A percentile compares a stretch with the other conserved stretches of the same genome.
Conservation (phyloP, 176 grass and related monocot genomes). For the Oryza rufipogon region DNA sequence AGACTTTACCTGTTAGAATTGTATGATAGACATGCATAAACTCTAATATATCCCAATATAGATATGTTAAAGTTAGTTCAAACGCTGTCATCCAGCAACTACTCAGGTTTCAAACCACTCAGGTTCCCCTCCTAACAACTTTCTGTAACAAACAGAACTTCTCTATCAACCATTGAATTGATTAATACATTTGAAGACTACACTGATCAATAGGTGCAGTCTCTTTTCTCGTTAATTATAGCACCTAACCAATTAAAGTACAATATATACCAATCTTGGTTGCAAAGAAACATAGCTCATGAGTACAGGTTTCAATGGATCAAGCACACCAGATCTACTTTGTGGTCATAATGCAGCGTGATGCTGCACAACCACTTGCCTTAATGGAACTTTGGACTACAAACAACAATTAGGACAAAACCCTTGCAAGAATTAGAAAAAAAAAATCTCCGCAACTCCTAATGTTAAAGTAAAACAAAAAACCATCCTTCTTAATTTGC, state of each 20-base stretch:
- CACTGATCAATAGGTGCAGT: slow-evolving; percentile 25
- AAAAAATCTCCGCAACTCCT: not conserved
- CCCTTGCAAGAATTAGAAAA: slow-evolving; percentile 11
- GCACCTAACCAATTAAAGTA: slow-evolving; percentile 50
- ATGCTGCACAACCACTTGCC: slow-evolving; percentile 28
- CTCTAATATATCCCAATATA: slow-evolving; percentile 7
- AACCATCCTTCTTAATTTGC: not conserved
- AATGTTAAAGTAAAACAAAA: slow-evolving; percentile 5
- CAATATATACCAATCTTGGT: slow-evolving; percentile 45
- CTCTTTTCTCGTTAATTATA: slow-evolving; percentile 32
- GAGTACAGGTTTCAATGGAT: slow-evolving; percentile 37
- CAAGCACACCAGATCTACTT: slow-evolving; percentile 43
- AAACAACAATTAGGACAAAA: slow-evolving; percentile 13
- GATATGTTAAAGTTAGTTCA: not conserved
- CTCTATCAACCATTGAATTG: slow-evolving; percentile 34
- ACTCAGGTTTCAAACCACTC: slow-evolving; percentile 24
- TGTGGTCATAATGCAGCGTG: slow-evolving; percentile 12
- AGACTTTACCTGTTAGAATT: slow-evolving; percentile 11
- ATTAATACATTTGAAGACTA: slow-evolving; percentile 45
- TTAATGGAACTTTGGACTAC: slow-evolving; percentile 42
- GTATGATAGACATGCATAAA: not conserved
- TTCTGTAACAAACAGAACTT: slow-evolving; percentile 34
- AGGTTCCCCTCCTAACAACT: slow-evolving; percentile 39
- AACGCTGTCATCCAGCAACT: slow-evolving; percentile 28
- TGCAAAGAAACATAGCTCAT: slow-evolving; percentile 48